Base-by-base conservation (phyloP, 306 rosid species). In the Astragalus membranaceus region DNA sequence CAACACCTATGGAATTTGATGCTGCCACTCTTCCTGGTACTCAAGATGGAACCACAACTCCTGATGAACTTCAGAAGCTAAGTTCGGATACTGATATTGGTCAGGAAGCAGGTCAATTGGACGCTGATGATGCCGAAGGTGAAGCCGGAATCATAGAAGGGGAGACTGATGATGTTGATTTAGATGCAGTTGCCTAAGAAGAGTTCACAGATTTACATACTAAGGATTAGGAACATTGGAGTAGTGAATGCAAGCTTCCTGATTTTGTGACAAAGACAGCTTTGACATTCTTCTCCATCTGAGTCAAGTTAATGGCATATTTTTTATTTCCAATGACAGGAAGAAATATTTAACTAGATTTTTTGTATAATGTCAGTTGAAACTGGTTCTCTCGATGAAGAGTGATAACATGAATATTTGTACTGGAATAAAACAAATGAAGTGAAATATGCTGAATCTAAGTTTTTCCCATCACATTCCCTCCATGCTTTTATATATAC, bases 41-140 rank as follows among this genome's bases (percentile, higher is more conserved):
- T 42, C 96, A 85, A 74, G 96, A 83, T 42, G 88, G 84, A 59
- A 79, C 89, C 64, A 73, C 83, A 29, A 79, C 80, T 5, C 84
- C 88, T 0, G 92, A 91, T 47, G 99, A 94, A 67, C 84, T 79
- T 52, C 95, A 88, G 79, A 94, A 94, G 77, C 88, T 81, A 74
- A 73, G 90, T 83, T 60, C 97, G 0, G 98, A 90, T 61, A 83
- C 91, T 8, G 98, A 94, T 55, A 81, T 37, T 12, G 94, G 84
- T 63, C 98, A 72, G 73, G 98, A 93, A 81, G 84, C 91, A 7
- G 91, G 96, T 11, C 98, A 90, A 69, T 76, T 88, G 84, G 98
- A 90, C 69, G 82, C 86, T 8, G 98, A 90, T 10, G 98, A 90
- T 66, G 86, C 87, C 3, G 97, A 90, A 79, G 96, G 76, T 8